Conservation (phyloP, 2,329 filamentous ascomycete genomes). For the Rutstroemia sp. region DNA sequence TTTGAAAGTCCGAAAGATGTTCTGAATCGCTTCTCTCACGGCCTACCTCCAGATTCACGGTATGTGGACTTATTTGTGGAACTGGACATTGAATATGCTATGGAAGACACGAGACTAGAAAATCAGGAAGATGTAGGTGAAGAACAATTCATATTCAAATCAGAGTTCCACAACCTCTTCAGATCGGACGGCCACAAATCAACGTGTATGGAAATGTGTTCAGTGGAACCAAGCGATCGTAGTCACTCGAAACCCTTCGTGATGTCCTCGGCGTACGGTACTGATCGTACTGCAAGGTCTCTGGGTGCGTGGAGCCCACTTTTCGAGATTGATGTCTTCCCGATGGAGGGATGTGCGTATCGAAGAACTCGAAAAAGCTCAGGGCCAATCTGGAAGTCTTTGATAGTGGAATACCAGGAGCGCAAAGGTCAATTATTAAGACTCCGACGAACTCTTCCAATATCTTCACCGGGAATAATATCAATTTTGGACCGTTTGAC, state of each 20-base stretch:
- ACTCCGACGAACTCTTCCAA: neutral
- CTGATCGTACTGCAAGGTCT: neutral
- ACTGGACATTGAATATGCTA: neutral
- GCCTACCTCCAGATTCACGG: no score
- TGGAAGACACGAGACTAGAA: neutral
- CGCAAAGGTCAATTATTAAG: neutral
- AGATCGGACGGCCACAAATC: neutral
- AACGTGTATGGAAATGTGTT: neutral
- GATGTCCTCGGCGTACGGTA: no score
- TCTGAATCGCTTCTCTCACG: neutral
- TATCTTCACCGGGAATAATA: neutral
- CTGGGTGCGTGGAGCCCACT: neutral
- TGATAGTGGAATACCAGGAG: no score
- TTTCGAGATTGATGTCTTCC: neutral
- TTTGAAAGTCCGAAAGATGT: neutral
- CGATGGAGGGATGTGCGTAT: neutral
- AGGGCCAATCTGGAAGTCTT: fast-evolving
- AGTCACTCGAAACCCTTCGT: neutral
- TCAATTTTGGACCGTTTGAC: neutral
- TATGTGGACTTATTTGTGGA: neutral
- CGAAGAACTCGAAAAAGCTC: fast-evolving
- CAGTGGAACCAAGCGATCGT: neutral
- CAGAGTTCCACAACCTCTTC: neutral
- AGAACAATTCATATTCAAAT: neutral
- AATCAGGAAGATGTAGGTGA: neutral